Conservation (phyloP, 495 filamentous ascomycete species). For the Margaritispora aquatica region DNA sequence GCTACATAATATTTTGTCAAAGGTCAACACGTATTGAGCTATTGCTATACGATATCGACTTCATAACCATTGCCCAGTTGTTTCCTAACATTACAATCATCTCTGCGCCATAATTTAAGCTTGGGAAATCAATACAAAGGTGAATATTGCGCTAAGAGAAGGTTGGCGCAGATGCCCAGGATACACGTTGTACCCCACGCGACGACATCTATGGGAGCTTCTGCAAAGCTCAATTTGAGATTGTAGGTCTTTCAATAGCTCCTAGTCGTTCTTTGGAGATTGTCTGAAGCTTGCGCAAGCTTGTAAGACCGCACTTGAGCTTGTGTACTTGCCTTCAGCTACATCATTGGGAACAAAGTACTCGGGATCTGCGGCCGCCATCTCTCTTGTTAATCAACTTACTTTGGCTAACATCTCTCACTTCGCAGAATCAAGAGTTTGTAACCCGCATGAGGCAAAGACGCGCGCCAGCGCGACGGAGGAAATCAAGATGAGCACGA, state of each 20-base stretch:
- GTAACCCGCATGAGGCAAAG: slow-evolving; percentile 21
- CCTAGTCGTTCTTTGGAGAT: slow-evolving; percentile 13
- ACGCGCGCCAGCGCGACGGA: slow-evolving; percentile 15
- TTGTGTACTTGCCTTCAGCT: slow-evolving; percentile 7
- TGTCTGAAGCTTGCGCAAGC: slow-evolving; percentile 19
- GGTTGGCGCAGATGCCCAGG: slow-evolving; percentile 8
- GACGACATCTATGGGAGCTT: slow-evolving; percentile 23
- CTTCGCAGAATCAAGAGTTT: neutral
- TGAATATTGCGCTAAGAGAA: slow-evolving; percentile 16
- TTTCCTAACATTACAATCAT: neutral
- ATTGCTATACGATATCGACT: neutral
- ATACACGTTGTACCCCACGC: slow-evolving; percentile 22
- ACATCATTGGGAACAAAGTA: neutral
- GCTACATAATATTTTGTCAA: neutral
- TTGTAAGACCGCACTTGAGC: slow-evolving; percentile 1
- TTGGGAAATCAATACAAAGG: slow-evolving; percentile 9
- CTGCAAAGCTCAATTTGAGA: slow-evolving; percentile 20
- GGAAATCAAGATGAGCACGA: slow-evolving; percentile 32
- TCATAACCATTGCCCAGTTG: neutral
- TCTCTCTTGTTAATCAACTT: neutral
- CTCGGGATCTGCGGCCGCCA: neutral
- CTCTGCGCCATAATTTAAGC: neutral
- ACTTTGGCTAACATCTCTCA: slow-evolving; percentile 4
- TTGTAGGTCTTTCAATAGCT: slow-evolving; percentile 25
- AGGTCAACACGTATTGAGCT: neutral